Base-by-base conservation (phyloP, 306 rosid species). In the Canavalia ensiformis region DNA sequence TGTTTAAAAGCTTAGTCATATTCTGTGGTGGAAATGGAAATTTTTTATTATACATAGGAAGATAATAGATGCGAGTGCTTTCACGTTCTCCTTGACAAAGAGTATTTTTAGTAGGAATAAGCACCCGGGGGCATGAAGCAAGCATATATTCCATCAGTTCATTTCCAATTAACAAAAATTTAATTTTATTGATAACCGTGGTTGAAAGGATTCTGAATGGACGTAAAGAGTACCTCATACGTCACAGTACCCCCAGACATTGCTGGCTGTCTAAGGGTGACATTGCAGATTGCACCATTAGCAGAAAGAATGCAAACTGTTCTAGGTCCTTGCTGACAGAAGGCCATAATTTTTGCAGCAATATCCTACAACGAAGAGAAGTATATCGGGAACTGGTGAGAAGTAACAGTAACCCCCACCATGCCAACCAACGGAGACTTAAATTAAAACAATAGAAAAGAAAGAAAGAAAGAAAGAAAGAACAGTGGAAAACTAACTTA, bases 241-340 rank as follows among this genome's bases (percentile, higher is more conserved):
- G 89, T 72, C 44, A 88, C 84, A 57, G 79, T 79, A 6, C 90
- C 88, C 83, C 90, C 90, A 31, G 87, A 75, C 63, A 45, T 47
- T 25, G 88, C 73, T 1, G 89, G 68, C 63, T 89, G 96, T 12
- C 89, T 79, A 78, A 95, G 87, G 60, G 91, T 75, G 57, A 86
- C 98, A 84, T 78, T 89, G 72, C 91, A 13, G 59, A 92, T 18
- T 6, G 90, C 87, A 79, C 99, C 99, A 67, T 78, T 73, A 25
- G 97, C 98, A 75, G 98, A 87, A 68, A 95, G 89, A 82, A 92
- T 88, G 79, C 87, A 87, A 56, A 92, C 86, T 1, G 91, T 52
- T 28, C 94, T 84, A 3, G 93, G 90, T 65, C 90, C 97, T 89
- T 88, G 90, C 57, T 90, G 87, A 63, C 87, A 87, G 52, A 89